These are phyloP conservation scores for Leccinum variabile DNA, from an alignment of 1,284 basidiomycete genomes.

Conservation along the genomic window DNA sequence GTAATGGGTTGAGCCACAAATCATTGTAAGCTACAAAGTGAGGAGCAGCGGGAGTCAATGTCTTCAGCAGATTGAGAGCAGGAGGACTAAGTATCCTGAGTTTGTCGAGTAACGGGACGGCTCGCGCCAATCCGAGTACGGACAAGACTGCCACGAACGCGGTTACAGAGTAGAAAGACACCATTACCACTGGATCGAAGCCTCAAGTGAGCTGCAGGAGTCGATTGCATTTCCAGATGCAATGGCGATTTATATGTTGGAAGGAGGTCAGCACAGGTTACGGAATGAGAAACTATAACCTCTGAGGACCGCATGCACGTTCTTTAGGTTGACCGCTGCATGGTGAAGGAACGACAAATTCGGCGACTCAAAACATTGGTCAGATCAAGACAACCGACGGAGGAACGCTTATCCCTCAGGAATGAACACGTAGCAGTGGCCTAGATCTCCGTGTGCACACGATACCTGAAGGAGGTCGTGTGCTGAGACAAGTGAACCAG, in stretches of 20 bases:
- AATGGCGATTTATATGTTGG: conserved; percentile 21
- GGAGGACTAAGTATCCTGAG: conserved; percentile 21
- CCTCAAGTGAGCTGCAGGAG: conserved; percentile 6
- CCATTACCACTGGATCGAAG: conserved; percentile 14
- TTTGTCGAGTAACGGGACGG: conserved; percentile 23
- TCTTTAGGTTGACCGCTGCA: background rate
- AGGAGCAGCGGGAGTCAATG: conserved; percentile 46
- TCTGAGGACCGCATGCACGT: conserved; percentile 1
- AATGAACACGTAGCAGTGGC: background rate
- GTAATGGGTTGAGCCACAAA: conserved; percentile 41
- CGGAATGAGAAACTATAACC: background rate
- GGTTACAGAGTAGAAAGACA: conserved; percentile 19
- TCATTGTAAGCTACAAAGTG: conserved; percentile 55
- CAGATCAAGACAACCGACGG: background rate
- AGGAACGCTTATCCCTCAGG: background rate
- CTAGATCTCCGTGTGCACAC: background rate
- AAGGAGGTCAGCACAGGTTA: background rate
- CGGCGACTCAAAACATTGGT: background rate
- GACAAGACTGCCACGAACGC: conserved; percentile 9
- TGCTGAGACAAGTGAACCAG: background rate
- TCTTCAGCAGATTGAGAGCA: conserved; percentile 42
- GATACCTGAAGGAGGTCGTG: background rate
- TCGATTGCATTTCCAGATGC: background rate
- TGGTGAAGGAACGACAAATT: background rate
- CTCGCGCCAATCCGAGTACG: conserved; percentile 14